Evolutionary conservation across 495 filamentous ascomycete species (phyloP).

Genomic region (Geopyxis carbonaria): DNA sequence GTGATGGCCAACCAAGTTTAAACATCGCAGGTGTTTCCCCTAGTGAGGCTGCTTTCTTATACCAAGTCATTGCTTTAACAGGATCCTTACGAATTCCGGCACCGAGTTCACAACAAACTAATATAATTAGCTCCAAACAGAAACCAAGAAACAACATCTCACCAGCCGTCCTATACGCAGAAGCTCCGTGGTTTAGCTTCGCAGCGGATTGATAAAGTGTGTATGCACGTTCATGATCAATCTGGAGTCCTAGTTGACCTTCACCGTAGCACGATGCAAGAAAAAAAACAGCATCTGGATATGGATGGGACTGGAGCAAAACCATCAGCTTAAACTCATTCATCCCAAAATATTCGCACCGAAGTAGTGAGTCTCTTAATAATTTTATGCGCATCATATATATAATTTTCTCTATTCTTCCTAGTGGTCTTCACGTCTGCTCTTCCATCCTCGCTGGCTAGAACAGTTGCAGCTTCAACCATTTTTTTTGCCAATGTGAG

Average conservation of each 20-base stretch:
- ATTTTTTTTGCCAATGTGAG: slow-evolving; percentile 67
- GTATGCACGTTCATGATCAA: slow-evolving; percentile 80
- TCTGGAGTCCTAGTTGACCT: slow-evolving; percentile 49
- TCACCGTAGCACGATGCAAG: slow-evolving; percentile 78
- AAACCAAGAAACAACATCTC: background rate
- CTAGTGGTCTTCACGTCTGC: slow-evolving; percentile 58
- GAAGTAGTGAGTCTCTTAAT: slow-evolving; percentile 63
- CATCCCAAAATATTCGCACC: slow-evolving; percentile 10
- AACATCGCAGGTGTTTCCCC: slow-evolving; percentile 93
- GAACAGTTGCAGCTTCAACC: slow-evolving; percentile 62
- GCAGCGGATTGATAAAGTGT: slow-evolving; percentile 83
- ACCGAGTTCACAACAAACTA: slow-evolving; percentile 92
- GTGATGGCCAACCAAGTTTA: slow-evolving; percentile 64
- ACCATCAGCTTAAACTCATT: slow-evolving; percentile 1
- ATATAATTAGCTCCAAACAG: background rate
- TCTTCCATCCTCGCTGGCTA: slow-evolving; percentile 48
- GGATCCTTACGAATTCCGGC: slow-evolving; percentile 84
- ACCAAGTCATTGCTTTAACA: slow-evolving; percentile 92
- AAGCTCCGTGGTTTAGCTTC: slow-evolving; percentile 66
- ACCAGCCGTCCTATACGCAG: slow-evolving; percentile 74
- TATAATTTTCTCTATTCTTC: slow-evolving; percentile 67
- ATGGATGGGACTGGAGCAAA: slow-evolving; percentile 27
- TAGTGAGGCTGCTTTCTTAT: slow-evolving; percentile 74
- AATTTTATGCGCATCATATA: slow-evolving; percentile 72
- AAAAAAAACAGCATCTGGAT: slow-evolving; percentile 83